phyloP scores from a whole-genome alignment of 1,284 basidiomycete genomes.

The Leccinum pallidistipes region DNA sequence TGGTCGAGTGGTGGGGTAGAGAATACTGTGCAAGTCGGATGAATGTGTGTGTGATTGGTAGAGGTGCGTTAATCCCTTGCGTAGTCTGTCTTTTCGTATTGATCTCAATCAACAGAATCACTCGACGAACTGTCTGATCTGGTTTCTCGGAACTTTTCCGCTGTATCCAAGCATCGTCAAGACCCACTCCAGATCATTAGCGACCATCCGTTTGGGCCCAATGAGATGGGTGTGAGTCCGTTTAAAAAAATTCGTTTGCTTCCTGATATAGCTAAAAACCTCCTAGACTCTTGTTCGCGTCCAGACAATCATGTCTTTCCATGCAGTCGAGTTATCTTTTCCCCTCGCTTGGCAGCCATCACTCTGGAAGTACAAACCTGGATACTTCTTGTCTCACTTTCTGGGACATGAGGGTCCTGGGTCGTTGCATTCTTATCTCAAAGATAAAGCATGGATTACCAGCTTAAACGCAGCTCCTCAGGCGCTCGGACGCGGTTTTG shows the following conservation, averaged over 20 bases:
- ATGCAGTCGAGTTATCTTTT: conserved; percentile 86
- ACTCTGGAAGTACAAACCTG: conserved; percentile 83
- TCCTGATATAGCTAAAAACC: neutral
- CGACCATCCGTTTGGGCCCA: conserved; percentile 75
- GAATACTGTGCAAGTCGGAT: conserved; percentile 96
- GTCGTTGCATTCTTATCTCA: conserved; percentile 90
- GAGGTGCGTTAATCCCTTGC: conserved; percentile 50
- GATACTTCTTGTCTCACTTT: conserved; percentile 81
- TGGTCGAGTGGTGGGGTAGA: conserved; percentile 93
- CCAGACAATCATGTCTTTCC: conserved; percentile 91
- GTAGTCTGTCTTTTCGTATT: neutral
- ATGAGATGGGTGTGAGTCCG: conserved; percentile 72
- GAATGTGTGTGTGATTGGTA: conserved; percentile 89
- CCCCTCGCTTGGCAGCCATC: conserved; percentile 84
- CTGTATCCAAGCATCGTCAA: conserved; percentile 68
- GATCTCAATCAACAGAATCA: conserved; percentile 55
- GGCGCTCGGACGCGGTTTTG: conserved; percentile 79
- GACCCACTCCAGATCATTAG: conserved; percentile 68
- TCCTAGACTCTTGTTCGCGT: conserved; percentile 78
- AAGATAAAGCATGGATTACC: conserved; percentile 91
- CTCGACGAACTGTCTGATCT: conserved; percentile 76
- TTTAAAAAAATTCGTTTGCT: neutral
- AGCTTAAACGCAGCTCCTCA: conserved; percentile 75
- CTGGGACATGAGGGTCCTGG: conserved; percentile 97
- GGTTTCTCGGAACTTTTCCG: conserved; percentile 76